Conservation (phyloP, 2,329 filamentous ascomycete genomes). For the Colletotrichum sp. region DNA sequence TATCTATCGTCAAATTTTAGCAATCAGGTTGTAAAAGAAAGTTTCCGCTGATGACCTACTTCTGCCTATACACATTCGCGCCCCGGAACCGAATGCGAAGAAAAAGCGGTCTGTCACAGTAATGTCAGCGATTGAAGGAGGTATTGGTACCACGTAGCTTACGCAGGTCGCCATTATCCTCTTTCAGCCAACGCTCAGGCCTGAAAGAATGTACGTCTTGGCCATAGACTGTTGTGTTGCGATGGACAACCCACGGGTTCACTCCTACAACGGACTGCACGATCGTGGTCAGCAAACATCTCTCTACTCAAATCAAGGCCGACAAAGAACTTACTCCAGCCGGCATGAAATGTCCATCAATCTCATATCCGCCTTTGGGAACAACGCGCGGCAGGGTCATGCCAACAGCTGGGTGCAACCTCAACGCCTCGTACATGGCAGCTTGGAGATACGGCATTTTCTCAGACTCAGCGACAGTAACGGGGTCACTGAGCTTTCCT, state of each 20-base stretch:
- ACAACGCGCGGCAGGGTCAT: slow-evolving; percentile 12
- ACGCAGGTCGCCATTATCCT: slow-evolving; percentile 1
- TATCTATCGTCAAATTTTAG: background rate
- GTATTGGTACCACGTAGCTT: background rate
- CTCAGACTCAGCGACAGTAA: background rate
- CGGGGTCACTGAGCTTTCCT: background rate
- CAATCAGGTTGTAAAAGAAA: background rate
- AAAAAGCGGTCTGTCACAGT: background rate
- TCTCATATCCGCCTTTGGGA: background rate
- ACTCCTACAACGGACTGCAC: slow-evolving; percentile 23
- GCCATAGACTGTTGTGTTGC: background rate
- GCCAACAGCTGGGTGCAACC: slow-evolving; percentile 2
- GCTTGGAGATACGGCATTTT: slow-evolving; percentile 11
- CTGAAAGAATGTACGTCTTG: slow-evolving; percentile 7
- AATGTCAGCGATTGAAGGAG: background rate
- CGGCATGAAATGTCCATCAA: slow-evolving; percentile 26
- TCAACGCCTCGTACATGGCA: slow-evolving; percentile 2
- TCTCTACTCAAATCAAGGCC: background rate
- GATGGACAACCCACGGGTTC: slow-evolving; percentile 31
- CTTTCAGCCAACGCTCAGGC: slow-evolving; percentile 13
- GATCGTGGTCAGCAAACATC: background rate
- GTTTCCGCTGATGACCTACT: background rate
- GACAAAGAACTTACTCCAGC: slow-evolving; percentile 22
- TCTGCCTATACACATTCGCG: background rate
- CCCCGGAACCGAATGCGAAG: background rate